Evolutionary conservation across 192 early-diverging fungal species (phyloP).

Genomic region (Thoreauomyces humboldtii): DNA sequence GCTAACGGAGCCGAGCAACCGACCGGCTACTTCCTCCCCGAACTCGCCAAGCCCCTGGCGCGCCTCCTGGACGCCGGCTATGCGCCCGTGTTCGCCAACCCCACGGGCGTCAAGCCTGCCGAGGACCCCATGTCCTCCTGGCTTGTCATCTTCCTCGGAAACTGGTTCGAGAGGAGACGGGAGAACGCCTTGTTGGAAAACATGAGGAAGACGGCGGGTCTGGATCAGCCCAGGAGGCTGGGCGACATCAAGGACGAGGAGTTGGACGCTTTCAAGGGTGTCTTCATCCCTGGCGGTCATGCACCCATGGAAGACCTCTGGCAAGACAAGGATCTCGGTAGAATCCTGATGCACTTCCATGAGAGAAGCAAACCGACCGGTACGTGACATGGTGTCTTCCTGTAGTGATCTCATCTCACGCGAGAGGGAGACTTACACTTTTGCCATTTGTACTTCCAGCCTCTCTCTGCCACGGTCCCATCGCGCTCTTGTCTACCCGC

Average conservation of each 20-base stretch:
- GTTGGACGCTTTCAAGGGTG: slow-evolving; percentile 3
- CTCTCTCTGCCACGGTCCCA: slow-evolving; percentile 21
- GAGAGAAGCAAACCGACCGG: slow-evolving; percentile 5
- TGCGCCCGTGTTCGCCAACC: slow-evolving; percentile 23
- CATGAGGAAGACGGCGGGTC: neutral
- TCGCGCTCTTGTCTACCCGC: slow-evolving; percentile 10
- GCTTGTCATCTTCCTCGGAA: slow-evolving; percentile 17
- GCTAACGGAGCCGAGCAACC: slow-evolving; percentile 8
- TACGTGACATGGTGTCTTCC: neutral
- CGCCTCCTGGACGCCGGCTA: slow-evolving; percentile 16
- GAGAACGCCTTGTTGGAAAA: slow-evolving; percentile 6
- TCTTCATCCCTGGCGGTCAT: slow-evolving; percentile 26
- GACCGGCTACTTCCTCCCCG: slow-evolving; percentile 20
- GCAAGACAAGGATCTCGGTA: slow-evolving; percentile 3
- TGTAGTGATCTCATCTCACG: neutral
- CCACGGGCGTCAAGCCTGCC: slow-evolving; percentile 4
- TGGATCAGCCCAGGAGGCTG: neutral
- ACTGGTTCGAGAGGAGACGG: slow-evolving; percentile 1
- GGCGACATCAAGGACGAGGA: slow-evolving; percentile 8
- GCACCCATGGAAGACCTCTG: slow-evolving; percentile 23
- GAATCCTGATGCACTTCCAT: slow-evolving; percentile 23
- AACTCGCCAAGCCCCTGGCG: slow-evolving; percentile 14
- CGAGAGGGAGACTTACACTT: neutral
- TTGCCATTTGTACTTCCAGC: neutral
- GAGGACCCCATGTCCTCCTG: slow-evolving; percentile 13